phyloP scores from a whole-genome alignment of 2,329 filamentous ascomycete genomes.

The Byssothecium circinans region DNA sequence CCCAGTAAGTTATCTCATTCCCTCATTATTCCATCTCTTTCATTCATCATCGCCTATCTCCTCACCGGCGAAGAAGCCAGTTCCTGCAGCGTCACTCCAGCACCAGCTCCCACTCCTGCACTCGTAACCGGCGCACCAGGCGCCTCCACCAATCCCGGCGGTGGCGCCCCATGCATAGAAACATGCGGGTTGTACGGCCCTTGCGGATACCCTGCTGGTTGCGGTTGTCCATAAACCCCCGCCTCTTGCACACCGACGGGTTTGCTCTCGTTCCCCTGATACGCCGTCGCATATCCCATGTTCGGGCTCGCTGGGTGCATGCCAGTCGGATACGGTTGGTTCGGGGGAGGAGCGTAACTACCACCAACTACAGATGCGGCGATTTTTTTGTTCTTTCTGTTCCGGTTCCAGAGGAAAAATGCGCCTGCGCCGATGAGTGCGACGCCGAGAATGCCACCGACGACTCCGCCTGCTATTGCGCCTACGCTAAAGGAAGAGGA shows the following conservation, averaged over 20 bases:
- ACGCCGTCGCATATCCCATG: background rate
- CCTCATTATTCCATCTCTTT: too few species aligned
- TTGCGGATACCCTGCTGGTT: constrained; percentile 4
- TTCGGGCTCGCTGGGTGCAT: constrained; percentile 1
- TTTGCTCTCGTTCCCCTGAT: constrained; percentile 4
- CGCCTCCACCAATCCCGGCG: background rate
- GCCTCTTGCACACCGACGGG: constrained; percentile 3
- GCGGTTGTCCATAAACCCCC: background rate
- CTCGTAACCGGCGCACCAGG: background rate
- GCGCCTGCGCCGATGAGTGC: constrained; percentile 5
- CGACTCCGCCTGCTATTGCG: constrained; percentile 6
- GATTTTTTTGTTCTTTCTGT: background rate
- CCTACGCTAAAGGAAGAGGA: constrained; percentile 2
- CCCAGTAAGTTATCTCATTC: too few species aligned
- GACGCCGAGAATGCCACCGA: constrained; percentile 6
- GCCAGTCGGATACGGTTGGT: background rate
- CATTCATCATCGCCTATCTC: too few species aligned
- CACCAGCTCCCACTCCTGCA: background rate
- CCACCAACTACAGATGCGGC: background rate
- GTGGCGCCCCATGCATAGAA: background rate
- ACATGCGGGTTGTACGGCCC: constrained; percentile 10
- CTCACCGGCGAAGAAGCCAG: background rate
- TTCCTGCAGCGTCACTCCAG: background rate
- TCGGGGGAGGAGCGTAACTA: background rate
- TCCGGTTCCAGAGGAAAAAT: constrained; percentile 4